phyloP scores from a whole-genome alignment of 495 filamentous ascomycete genomes.

The Podospora conica region DNA sequence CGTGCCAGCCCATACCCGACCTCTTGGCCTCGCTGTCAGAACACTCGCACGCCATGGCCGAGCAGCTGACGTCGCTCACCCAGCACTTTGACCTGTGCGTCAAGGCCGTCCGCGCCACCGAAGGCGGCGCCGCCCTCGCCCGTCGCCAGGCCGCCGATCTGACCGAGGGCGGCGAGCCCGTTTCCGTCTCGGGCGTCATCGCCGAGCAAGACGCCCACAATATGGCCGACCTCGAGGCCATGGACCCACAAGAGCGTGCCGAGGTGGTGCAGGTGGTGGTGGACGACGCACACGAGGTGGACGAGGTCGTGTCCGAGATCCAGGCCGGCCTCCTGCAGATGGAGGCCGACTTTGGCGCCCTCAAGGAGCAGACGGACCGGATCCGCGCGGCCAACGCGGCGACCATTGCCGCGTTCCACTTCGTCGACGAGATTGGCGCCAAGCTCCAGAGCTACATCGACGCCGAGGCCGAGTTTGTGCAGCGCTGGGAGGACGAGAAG shows the following conservation, averaged over 20 bases:
- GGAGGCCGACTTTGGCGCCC: conserved; percentile 57
- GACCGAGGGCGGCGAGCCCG: conserved; percentile 53
- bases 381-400: conserved; percentile 44
- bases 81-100: conserved; percentile 92
- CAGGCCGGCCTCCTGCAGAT: conserved; percentile 68
- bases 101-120: conserved; percentile 83
- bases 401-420: conserved; percentile 53
- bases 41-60: conserved; percentile 79
- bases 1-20: conserved; percentile 52
- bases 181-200: conserved; percentile 51
- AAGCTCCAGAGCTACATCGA: conserved; percentile 62
- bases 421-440: conserved; percentile 61
- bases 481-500: conserved; percentile 70
- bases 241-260: conserved; percentile 66
- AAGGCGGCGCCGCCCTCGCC: conserved; percentile 74
- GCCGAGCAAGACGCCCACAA: conserved; percentile 54
- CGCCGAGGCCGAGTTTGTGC: conserved; percentile 63
- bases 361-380: conserved; percentile 50
- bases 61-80: conserved; percentile 73
- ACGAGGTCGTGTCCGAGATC: conserved; percentile 84
- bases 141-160: conserved; percentile 48
- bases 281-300: conserved; percentile 79
- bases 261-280: conserved; percentile 80
- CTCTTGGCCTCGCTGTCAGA: conserved; percentile 68
- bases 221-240: conserved; percentile 57